These are phyloP conservation scores for Cryphonectria japonica DNA, from an alignment of 2,329 filamentous ascomycete genomes.

Conservation along the genomic window DNA sequence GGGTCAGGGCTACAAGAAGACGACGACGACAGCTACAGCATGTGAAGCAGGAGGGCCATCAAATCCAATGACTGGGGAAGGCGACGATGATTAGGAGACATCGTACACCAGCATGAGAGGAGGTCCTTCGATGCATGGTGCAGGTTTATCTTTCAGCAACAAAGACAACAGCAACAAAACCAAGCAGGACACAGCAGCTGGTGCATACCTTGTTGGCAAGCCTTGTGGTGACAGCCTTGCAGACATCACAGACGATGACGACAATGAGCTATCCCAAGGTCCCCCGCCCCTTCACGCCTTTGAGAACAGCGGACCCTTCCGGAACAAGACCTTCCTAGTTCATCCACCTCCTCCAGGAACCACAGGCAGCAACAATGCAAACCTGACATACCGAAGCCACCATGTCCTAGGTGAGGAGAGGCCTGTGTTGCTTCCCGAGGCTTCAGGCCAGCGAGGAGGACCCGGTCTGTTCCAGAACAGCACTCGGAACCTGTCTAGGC, in stretches of 20 bases:
- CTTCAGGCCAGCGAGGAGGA: constrained; percentile 39
- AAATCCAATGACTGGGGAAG: constrained; percentile 23
- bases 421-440: constrained; percentile 37
- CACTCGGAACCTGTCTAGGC: constrained; percentile 7
- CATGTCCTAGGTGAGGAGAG: constrained; percentile 17
- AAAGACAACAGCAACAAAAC: not conserved
- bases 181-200: not conserved
- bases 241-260: constrained; percentile 35
- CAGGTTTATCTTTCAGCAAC: constrained; percentile 11
- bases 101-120: constrained; percentile 22
- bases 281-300: constrained; percentile 1
- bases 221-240: constrained; percentile 27
- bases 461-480: constrained; percentile 35
- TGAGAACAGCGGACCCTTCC: constrained; percentile 3
- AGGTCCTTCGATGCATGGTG: constrained; percentile 18
- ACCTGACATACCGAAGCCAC: constrained; percentile 24
- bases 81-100: constrained; percentile 28
- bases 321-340: constrained; percentile 12
- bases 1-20: not conserved
- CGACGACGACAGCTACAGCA: not conserved
- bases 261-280: constrained; percentile 18
- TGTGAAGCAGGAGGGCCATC: constrained; percentile 7
- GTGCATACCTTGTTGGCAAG: constrained; percentile 8
- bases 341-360: constrained; percentile 23
- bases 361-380: constrained; percentile 23